Evolutionary conservation across 2,329 filamentous ascomycete species (phyloP).

Genomic region (Gnomoniopsis smithogilvyi): DNA sequence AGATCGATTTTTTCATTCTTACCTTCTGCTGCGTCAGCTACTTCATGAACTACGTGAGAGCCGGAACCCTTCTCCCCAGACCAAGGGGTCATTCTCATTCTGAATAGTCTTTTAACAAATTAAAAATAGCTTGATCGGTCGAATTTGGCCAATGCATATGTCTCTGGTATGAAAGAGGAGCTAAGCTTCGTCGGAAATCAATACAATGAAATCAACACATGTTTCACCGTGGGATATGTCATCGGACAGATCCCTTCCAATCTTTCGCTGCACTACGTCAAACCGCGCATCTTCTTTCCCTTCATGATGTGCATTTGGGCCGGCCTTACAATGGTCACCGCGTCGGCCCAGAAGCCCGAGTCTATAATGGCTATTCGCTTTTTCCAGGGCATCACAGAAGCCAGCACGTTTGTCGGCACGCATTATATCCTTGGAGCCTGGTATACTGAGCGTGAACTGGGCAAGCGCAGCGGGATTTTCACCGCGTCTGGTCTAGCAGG

Average conservation of each 20-base stretch:
- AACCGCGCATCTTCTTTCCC: conserved; percentile 62
- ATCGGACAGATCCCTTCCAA: conserved; percentile 58
- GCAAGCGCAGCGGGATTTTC: conserved; percentile 60
- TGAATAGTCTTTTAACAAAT: background rate
- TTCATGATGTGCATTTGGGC: conserved; percentile 64
- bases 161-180: conserved; percentile 52
- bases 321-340: conserved; percentile 59
- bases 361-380: conserved; percentile 59
- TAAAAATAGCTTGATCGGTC: conserved; percentile 41
- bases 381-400: conserved; percentile 53
- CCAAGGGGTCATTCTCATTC: background rate
- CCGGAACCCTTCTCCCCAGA: background rate
- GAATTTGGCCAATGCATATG: conserved; percentile 52
- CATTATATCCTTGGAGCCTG: conserved; percentile 60
- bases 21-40: conserved; percentile 61
- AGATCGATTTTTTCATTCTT: conserved; percentile 63
- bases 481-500: conserved; percentile 57
- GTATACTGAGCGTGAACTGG: conserved; percentile 60
- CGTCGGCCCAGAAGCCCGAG: conserved; percentile 45
- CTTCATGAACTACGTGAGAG: conserved; percentile 34
- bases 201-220: conserved; percentile 51
- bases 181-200: conserved; percentile 45
- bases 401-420: conserved; percentile 53
- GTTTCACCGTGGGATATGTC: conserved; percentile 41
- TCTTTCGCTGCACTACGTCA: conserved; percentile 59